A percentile compares a stretch with the other conserved stretches of the same genome.
phyloP scores from a whole-genome alignment of 176 grass and related monocot species.

The Musa itinerans region DNA sequence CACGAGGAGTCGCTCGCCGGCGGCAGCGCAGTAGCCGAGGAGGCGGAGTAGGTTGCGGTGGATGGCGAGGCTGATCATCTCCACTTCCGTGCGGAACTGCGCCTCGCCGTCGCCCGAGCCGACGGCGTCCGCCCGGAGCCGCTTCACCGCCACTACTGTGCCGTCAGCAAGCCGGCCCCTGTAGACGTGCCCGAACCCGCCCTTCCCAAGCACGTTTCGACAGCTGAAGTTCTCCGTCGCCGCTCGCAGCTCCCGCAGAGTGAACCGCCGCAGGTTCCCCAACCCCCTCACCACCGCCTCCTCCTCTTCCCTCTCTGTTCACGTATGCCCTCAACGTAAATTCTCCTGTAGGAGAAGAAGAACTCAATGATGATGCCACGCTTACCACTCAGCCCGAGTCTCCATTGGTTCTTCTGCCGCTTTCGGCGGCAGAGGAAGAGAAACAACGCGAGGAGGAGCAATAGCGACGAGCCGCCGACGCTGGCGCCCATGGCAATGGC shows the following conservation, averaged over 20 bases:
- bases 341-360: too few relatives aligned
- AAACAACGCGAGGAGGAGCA: constrained; percentile 46
- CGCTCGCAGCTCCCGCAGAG: constrained; percentile 46
- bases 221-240: constrained; percentile 85
- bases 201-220: constrained; percentile 56
- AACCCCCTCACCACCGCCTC: constrained; percentile 23
- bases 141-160: constrained; percentile 73
- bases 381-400: constrained; percentile 59
- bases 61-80: constrained; percentile 94
- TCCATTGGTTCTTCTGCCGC: constrained; percentile 43
- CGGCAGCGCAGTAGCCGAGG: constrained; percentile 56
- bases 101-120: constrained; percentile 59
- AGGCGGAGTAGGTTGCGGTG: constrained; percentile 86
- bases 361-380: background rate
- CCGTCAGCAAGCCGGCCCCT: constrained; percentile 45
- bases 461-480: constrained; percentile 52
- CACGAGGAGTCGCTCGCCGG: constrained; percentile 75
- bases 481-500: constrained; percentile 61
- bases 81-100: constrained; percentile 84
- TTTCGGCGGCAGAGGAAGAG: constrained; percentile 48
- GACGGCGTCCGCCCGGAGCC: constrained; percentile 58
- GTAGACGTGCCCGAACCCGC: constrained; percentile 97
- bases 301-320: constrained; percentile 26
- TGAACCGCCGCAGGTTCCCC: constrained; percentile 71
- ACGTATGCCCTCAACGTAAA: too few relatives aligned